A percentile compares a stretch with the other conserved stretches of the same genome.
These are phyloP conservation scores for Aspergillus panamensis DNA, from an alignment of 495 filamentous ascomycete genomes.

Conservation along the genomic window DNA sequence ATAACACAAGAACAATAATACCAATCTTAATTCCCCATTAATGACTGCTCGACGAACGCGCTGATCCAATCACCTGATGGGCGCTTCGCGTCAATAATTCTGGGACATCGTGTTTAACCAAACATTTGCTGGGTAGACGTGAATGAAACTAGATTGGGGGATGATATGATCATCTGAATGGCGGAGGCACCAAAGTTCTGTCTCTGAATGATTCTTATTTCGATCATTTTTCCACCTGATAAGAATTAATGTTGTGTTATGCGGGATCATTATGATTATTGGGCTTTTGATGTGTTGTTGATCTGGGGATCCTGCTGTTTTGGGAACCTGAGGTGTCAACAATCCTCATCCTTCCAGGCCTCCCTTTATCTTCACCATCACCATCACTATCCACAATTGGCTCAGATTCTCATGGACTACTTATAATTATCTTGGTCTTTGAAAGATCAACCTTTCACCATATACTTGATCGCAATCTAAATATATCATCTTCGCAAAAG, in stretches of 20 bases:
- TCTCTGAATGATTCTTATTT: neutral
- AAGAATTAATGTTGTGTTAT: neutral
- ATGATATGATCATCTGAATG: neutral
- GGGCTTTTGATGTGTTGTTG: conserved; percentile 7
- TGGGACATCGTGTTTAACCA: conserved; percentile 2
- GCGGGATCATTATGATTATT: neutral
- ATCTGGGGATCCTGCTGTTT: conserved; percentile 7
- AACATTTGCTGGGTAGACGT: conserved; percentile 10
- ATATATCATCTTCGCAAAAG: neutral
- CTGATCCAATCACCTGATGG: conserved; percentile 24
- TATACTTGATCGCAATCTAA: conserved; percentile 1
- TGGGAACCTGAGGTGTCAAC: conserved; percentile 14
- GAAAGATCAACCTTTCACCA: neutral
- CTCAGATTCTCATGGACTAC: neutral
- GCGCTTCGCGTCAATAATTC: conserved; percentile 23
- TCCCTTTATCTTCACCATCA: neutral
- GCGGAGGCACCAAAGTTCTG: neutral
- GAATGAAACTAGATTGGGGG: neutral
- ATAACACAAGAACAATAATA: conserved; percentile 9
- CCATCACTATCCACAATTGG: neutral
- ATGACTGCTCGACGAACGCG: conserved; percentile 12
- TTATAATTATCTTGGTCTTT: neutral
- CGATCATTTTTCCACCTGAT: neutral
- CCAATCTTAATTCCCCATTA: neutral
- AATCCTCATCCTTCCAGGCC: neutral